phyloP scores from a whole-genome alignment of 2,329 filamentous ascomycete genomes.

The Fusarium sp. region DNA sequence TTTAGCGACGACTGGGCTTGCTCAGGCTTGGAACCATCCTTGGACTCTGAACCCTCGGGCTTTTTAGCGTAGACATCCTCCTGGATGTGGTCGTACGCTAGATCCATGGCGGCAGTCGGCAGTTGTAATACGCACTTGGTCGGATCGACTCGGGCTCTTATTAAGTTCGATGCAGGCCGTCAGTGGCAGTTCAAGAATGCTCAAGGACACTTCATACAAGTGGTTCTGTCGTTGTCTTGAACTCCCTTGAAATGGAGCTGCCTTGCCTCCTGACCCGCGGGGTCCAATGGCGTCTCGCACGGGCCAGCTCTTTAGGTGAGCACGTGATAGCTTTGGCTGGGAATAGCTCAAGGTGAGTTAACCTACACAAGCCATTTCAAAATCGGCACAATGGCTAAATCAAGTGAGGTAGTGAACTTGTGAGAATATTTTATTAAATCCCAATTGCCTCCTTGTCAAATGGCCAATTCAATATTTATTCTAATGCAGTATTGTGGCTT shows the following conservation, averaged over 20 bases:
- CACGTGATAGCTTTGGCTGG: conserved; percentile 33
- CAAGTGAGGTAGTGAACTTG: neutral
- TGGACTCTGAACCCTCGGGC: conserved; percentile 60
- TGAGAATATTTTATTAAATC: neutral
- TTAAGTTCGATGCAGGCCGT: neutral
- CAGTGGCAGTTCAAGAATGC: conserved; percentile 7
- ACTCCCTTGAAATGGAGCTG: conserved; percentile 21
- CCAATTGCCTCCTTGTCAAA: neutral
- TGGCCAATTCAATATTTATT: neutral
- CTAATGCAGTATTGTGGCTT: neutral
- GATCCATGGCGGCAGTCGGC: conserved; percentile 75
- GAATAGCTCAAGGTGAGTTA: neutral
- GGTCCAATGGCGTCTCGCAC: conserved; percentile 36
- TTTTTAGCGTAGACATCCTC: conserved; percentile 77
- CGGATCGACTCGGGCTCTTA: neutral
- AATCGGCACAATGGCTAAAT: neutral
- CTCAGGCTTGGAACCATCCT: conserved; percentile 55
- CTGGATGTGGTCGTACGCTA: conserved; percentile 96
- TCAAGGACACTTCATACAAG: conserved; percentile 20
- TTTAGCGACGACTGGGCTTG: conserved; percentile 73
- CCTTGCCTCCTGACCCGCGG: conserved; percentile 42
- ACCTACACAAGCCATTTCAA: neutral
- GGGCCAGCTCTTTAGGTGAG: conserved; percentile 1
- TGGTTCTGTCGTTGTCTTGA: conserved; percentile 28
- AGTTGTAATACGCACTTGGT: neutral